Percentiles rank a stretch among this genome's conserved stretches.
These are phyloP conservation scores for Trichoderma sp. DNA, from an alignment of 2,329 filamentous ascomycete species.

Conservation along the genomic window DNA sequence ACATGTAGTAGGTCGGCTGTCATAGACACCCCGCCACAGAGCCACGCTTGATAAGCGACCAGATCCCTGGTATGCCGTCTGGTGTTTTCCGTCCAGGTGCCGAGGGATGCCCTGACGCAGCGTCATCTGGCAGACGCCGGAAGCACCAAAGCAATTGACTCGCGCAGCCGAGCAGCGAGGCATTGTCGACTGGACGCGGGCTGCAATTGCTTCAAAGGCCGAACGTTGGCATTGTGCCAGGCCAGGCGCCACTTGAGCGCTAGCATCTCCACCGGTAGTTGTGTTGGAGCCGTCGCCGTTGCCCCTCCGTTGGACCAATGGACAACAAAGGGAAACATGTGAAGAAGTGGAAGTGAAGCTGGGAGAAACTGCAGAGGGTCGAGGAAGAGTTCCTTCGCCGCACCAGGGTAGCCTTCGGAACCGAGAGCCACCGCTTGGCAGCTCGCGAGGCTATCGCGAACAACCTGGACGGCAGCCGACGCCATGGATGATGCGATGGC, in stretches of 20 bases:
- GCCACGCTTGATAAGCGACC: conserved; percentile 13
- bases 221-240: not conserved
- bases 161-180: conserved; percentile 20
- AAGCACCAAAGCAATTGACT: not conserved
- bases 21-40: conserved; percentile 12
- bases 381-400: not conserved
- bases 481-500: conserved; percentile 17
- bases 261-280: conserved; percentile 5
- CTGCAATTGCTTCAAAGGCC: conserved; percentile 6
- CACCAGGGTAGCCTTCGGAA: not conserved
- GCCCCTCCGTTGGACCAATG: not conserved
- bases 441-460: conserved; percentile 16
- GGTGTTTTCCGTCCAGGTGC: not conserved
- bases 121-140: conserved; percentile 2
- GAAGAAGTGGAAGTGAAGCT: not conserved
- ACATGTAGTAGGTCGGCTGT: not conserved
- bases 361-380: not conserved
- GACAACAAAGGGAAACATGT: not conserved
- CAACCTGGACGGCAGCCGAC: not conserved
- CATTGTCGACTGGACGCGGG: conserved; percentile 13
- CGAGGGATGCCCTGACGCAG: not conserved
- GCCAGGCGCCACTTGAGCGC: conserved; percentile 22
- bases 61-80: not conserved
- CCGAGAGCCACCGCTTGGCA: conserved; percentile 15
- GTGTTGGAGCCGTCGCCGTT: not conserved